These are phyloP conservation scores for Phlebopus sp. DNA, from an alignment of 1,284 basidiomycete species.

Conservation along the genomic window DNA sequence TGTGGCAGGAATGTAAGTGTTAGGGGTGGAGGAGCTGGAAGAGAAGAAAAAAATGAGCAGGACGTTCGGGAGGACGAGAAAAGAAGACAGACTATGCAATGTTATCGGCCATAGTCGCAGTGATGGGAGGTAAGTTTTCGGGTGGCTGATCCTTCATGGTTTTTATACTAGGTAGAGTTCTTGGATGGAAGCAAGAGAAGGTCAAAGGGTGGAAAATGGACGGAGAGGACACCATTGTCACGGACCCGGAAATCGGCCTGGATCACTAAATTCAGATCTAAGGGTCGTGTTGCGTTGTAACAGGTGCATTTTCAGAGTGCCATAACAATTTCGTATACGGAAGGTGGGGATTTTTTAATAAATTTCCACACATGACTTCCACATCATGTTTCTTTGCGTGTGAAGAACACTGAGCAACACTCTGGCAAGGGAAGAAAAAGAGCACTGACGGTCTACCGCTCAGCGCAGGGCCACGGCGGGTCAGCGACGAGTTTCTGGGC, in stretches of 20 bases:
- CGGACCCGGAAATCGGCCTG: slow-evolving; percentile 53
- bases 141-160: slow-evolving; percentile 41
- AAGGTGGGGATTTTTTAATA: slow-evolving; percentile 37
- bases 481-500: neutral
- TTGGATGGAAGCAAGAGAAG: slow-evolving; percentile 33
- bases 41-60: slow-evolving; percentile 19
- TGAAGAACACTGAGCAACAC: slow-evolving; percentile 10
- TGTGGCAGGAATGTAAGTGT: slow-evolving; percentile 44
- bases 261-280: slow-evolving; percentile 67
- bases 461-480: neutral
- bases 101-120: slow-evolving; percentile 53
- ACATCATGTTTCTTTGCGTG: slow-evolving; percentile 26
- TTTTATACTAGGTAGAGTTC: slow-evolving; percentile 35
- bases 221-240: slow-evolving; percentile 45
- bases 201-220: slow-evolving; percentile 44
- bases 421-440: slow-evolving; percentile 1
- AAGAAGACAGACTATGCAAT: slow-evolving; percentile 53
- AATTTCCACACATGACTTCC: slow-evolving; percentile 33
- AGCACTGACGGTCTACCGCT: neutral
- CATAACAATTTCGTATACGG: slow-evolving; percentile 40
- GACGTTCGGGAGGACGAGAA: slow-evolving; percentile 12
- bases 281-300: slow-evolving; percentile 41
- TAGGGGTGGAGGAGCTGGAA: slow-evolving; percentile 31
- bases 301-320: slow-evolving; percentile 40
- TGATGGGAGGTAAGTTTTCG: slow-evolving; percentile 39